phyloP scores from a whole-genome alignment of 805 yeast species.

The Vanderwaltozyma tropicalis region DNA sequence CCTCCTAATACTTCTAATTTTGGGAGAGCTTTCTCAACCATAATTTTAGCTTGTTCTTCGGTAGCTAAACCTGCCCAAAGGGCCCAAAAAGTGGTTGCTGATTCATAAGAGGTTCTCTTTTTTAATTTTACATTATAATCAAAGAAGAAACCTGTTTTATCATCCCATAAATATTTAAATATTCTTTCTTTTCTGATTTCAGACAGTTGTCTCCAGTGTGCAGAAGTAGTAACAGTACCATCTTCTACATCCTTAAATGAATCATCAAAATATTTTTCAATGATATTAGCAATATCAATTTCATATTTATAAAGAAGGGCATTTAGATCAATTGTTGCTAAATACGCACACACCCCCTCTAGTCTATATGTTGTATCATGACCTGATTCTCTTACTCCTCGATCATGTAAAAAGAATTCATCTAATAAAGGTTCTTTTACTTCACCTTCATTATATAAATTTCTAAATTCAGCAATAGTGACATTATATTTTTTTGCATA shows the following conservation, averaged over 20 bases:
- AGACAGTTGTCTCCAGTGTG: conserved; percentile 56
- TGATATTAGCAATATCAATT: conserved; percentile 60
- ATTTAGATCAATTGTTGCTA: conserved; percentile 87
- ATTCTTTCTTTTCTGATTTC: conserved; percentile 42
- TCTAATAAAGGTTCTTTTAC: conserved; percentile 75
- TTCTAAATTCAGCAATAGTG: conserved; percentile 51
- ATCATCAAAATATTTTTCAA: conserved; percentile 47
- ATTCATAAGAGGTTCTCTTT: conserved; percentile 55
- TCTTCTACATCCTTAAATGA: conserved; percentile 32
- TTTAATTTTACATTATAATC: conserved; percentile 65
- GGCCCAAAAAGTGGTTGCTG: conserved; percentile 89
- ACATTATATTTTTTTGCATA: conserved; percentile 54
- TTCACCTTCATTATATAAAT: conserved; percentile 54
- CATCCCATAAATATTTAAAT: conserved; percentile 75
- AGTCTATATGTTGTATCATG: conserved; percentile 89
- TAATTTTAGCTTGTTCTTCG: conserved; percentile 51
- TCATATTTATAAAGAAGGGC: conserved; percentile 84
- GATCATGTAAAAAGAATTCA: conserved; percentile 78
- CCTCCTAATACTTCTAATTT: conserved; percentile 86
- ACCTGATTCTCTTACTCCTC: conserved; percentile 93
- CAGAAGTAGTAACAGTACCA: conserved; percentile 35
- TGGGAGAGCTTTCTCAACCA: conserved; percentile 49
- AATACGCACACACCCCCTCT: conserved; percentile 79
- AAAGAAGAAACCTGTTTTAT: conserved; percentile 61
- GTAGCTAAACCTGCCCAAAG: conserved; percentile 73